These are phyloP conservation scores for Moesziomyces sp. DNA, from an alignment of 1,284 basidiomycete genomes.

Conservation along the genomic window DNA sequence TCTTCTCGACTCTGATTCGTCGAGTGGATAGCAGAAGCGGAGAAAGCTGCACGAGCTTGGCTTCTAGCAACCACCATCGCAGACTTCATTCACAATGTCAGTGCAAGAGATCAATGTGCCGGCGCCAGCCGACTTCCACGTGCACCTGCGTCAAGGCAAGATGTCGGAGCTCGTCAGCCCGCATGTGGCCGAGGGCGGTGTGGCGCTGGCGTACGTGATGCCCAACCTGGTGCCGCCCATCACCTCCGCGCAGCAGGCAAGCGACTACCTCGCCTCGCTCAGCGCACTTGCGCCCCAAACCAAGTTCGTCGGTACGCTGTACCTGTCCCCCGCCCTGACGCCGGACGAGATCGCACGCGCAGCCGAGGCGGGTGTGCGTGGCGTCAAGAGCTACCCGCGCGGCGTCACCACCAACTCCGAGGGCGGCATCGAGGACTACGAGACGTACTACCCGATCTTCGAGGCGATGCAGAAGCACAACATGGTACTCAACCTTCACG, in stretches of 20 bases:
- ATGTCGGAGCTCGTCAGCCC: slow-evolving; percentile 83
- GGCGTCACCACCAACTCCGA: slow-evolving; percentile 99
- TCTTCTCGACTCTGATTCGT: slow-evolving; percentile 7
- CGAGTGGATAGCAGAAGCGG: not conserved
- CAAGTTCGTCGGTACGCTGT: slow-evolving; percentile 94
- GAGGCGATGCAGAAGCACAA: slow-evolving; percentile 91
- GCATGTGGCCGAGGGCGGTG: slow-evolving; percentile 89
- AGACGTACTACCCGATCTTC: slow-evolving; percentile 92
- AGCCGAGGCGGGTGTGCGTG: slow-evolving; percentile 66
- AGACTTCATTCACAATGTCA: slow-evolving; percentile 9
- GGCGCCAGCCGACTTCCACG: slow-evolving; percentile 78
- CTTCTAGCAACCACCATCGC: not conserved
- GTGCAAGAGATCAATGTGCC: slow-evolving; percentile 46
- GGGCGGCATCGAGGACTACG: slow-evolving; percentile 95
- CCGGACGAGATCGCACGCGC: slow-evolving; percentile 91
- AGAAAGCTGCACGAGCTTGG: slow-evolving; percentile 8
- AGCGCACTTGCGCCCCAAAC: slow-evolving; percentile 80
- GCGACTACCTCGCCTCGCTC: slow-evolving; percentile 82
- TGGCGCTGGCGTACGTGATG: slow-evolving; percentile 96
- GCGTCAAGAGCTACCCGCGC: slow-evolving; percentile 96
- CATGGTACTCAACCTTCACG: slow-evolving; percentile 96
- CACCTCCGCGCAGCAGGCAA: slow-evolving; percentile 82
- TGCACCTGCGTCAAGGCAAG: slow-evolving; percentile 90
- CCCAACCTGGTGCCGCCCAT: slow-evolving; percentile 95
- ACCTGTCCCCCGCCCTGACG: slow-evolving; percentile 89